Conservation (phyloP, 2,329 filamentous ascomycete species). For the Colletotrichum aenigma region DNA sequence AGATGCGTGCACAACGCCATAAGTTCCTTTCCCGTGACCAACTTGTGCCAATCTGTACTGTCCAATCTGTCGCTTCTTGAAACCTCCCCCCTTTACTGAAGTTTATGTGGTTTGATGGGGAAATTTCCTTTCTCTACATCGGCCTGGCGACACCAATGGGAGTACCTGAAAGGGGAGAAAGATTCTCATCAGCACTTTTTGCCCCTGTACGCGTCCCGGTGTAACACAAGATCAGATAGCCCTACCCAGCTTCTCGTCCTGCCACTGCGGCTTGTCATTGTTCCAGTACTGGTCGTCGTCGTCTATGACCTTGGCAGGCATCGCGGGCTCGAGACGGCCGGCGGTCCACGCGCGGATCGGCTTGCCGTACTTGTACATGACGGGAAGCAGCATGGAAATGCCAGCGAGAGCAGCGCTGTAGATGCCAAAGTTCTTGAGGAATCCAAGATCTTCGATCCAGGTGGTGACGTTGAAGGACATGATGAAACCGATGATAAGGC, state of each 20-base stretch:
- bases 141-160: slow-evolving; percentile 1
- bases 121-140: background rate
- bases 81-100: background rate
- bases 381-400: slow-evolving; percentile 31
- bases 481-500: slow-evolving; percentile 34
- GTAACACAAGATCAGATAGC: background rate
- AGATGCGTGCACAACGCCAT: background rate
- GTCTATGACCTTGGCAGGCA: slow-evolving; percentile 13
- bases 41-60: background rate
- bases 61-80: background rate
- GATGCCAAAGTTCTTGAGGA: slow-evolving; percentile 32
- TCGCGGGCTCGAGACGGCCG: slow-evolving; percentile 12
- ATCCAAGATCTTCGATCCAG: slow-evolving; percentile 31
- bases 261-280: slow-evolving; percentile 14
- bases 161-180: background rate
- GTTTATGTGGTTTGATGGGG: background rate
- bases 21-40: background rate
- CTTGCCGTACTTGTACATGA: slow-evolving; percentile 28
- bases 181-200: background rate
- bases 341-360: slow-evolving; percentile 22
- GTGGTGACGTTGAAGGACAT: slow-evolving; percentile 30
- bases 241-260: slow-evolving; percentile 18
- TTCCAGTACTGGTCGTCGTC: slow-evolving; percentile 23
- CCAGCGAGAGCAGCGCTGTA: slow-evolving; percentile 36
- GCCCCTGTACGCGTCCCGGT: background rate